Evolutionary conservation across 2,329 filamentous ascomycete genomes (phyloP).

Genomic region (Xylaria hypoxylon): DNA sequence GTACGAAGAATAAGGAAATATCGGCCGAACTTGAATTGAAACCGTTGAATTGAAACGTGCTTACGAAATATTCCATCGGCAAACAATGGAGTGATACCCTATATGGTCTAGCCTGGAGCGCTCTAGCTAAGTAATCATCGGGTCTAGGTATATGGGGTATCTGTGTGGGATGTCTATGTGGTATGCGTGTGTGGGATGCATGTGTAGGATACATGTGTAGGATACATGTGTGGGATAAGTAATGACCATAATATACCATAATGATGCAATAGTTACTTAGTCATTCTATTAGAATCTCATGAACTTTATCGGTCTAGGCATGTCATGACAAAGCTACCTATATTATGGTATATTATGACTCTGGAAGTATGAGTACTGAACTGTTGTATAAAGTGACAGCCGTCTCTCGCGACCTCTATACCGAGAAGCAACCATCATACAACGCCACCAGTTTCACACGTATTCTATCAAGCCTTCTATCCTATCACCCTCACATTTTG

Average conservation of each 20-base stretch:
- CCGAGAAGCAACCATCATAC: constrained; percentile 8
- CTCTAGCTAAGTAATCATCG: background rate
- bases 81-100: background rate
- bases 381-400: background rate
- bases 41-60: constrained; percentile 14
- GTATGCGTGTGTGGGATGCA: constrained; percentile 22
- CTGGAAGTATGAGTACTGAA: background rate
- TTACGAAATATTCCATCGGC: constrained; percentile 34
- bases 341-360: background rate
- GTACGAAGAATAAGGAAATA: too few species aligned
- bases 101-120: constrained; percentile 27
- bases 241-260: too few species aligned
- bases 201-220: constrained; percentile 6
- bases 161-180: constrained; percentile 11
- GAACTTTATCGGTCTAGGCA: background rate
- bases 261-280: too few species aligned
- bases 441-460: background rate
- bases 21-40: too few species aligned
- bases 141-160: constrained; percentile 26
- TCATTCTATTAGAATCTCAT: background rate
- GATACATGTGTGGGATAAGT: constrained; percentile 9
- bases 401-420: background rate
- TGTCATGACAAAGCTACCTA: background rate
- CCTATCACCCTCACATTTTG: background rate
- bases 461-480: background rate